A percentile compares a stretch with the other conserved stretches of the same genome.
Conservation (phyloP, 768 basidiomycete species). For the Mycena chlorophos region DNA sequence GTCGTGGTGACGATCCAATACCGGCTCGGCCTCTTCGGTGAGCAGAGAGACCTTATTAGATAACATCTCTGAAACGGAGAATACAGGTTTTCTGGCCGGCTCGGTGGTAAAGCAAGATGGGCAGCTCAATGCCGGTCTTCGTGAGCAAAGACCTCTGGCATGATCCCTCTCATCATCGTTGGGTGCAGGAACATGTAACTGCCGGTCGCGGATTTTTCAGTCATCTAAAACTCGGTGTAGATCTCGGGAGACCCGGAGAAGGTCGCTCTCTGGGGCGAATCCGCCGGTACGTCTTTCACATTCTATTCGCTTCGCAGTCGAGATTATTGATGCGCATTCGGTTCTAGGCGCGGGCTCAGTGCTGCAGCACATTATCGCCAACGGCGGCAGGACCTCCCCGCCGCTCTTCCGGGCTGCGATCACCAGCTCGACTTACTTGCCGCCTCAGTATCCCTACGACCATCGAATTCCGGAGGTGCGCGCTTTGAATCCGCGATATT, state of each 20-base stretch:
- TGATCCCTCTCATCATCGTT: too few species aligned
- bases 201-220: slow-evolving; percentile 5
- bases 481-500: too few species aligned
- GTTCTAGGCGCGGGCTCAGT: slow-evolving; percentile 36
- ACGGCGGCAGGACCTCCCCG: slow-evolving; percentile 32
- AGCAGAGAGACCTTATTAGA: neutral
- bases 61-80: neutral
- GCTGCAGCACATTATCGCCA: slow-evolving; percentile 34
- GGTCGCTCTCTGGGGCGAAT: slow-evolving; percentile 47
- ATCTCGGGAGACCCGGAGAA: slow-evolving; percentile 34
- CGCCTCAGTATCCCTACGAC: slow-evolving; percentile 33
- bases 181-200: slow-evolving; percentile 47
- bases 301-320: slow-evolving; percentile 26
- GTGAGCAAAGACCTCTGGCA: slow-evolving; percentile 51
- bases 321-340: neutral
- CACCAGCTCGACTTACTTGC: slow-evolving; percentile 31
- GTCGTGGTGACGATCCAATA: neutral
- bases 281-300: slow-evolving; percentile 31
- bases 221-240: neutral
- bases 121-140: slow-evolving; percentile 47
- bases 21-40: neutral
- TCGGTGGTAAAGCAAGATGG: slow-evolving; percentile 42
- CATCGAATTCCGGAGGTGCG: too few species aligned
- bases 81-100: slow-evolving; percentile 46
- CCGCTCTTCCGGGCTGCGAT: slow-evolving; percentile 30